phyloP scores from a whole-genome alignment of 495 filamentous ascomycete species.

The Antarctomyces pellizariae region DNA sequence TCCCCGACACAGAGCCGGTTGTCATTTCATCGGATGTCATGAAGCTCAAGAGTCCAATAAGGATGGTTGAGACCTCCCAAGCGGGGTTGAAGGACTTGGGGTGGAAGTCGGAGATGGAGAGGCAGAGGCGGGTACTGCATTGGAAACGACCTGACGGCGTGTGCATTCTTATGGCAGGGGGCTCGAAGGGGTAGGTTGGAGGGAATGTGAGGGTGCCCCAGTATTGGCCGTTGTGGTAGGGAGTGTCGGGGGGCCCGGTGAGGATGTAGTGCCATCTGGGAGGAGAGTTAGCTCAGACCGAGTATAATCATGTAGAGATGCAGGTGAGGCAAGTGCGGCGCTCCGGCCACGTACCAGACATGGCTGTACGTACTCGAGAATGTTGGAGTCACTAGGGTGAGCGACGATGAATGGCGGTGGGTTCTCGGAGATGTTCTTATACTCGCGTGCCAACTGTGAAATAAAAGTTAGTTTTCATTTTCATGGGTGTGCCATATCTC shows the following conservation, averaged over 20 bases:
- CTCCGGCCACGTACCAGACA: too few relatives aligned
- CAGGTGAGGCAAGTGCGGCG: background rate
- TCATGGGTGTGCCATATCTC: constrained; percentile 3
- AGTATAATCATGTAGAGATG: background rate
- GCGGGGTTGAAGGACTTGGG: constrained; percentile 95
- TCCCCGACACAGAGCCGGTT: constrained; percentile 68
- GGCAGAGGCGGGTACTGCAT: constrained; percentile 72
- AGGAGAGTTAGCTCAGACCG: background rate
- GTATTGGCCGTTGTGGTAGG: constrained; percentile 88
- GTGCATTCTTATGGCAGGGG: constrained; percentile 96
- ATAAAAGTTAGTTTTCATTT: constrained; percentile 3
- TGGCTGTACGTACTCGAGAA: constrained; percentile 46
- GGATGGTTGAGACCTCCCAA: constrained; percentile 94
- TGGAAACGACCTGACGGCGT: constrained; percentile 91
- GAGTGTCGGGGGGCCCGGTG: constrained; percentile 82
- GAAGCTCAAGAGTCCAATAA: constrained; percentile 83
- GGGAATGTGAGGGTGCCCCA: constrained; percentile 96
- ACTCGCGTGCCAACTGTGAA: constrained; percentile 70
- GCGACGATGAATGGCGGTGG: constrained; percentile 85
- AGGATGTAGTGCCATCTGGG: constrained; percentile 95
- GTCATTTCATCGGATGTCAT: constrained; percentile 99
- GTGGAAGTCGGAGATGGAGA: constrained; percentile 92
- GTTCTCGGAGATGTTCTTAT: constrained; percentile 73
- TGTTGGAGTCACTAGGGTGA: constrained; percentile 85
- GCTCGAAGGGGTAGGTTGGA: constrained; percentile 88